Base-by-base conservation (phyloP, 108 stramenopile species). In the Nannochloropsis gaditana region DNA sequence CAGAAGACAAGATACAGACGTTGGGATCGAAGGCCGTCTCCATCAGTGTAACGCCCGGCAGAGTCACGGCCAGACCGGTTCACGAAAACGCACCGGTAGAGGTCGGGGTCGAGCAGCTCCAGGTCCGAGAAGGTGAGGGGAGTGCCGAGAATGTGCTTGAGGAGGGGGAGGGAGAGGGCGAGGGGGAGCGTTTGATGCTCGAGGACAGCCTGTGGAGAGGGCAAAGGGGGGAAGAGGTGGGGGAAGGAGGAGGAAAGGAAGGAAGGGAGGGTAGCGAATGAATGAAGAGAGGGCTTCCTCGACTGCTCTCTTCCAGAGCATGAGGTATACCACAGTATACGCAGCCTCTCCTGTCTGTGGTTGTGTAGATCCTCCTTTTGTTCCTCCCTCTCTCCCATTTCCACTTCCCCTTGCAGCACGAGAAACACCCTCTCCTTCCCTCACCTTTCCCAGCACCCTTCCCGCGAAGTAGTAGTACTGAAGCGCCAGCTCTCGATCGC, bases 71-170 rank as follows among this genome's bases (percentile, higher is more conserved):
- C 31, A 31, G 31, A 31, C 31, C 31, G 31, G 0, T 1, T 31
- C 31, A 31, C 31, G 31, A 31, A 31, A 31, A 31, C 31, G 31
- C 31, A 50, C 47, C 82, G 43, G 45, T 86, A 82, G 19, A 86
- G 41, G 19, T 86, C 86, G 15, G 44, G 80, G 31, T 86, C 86
- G 31, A 86, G 19, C 31, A 86, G 43, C 82, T 86, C 86, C 21
- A 86, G 2, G 2, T 86, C 86, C 9, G 86, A 81, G 43, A 86
- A 81, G 44, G 86, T 81, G 43, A 86, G 9, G 9, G 86, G 86
- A 1, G 31, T 83, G 17, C 82, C 81, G 42, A 86, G 15, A 9
- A 86, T 21, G 17, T 86, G 86, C 44, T 86, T 86, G 15, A 80
- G 81, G 41, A 86, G 82, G 9, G 86, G 86, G 31, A 86, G 45